Conservation (phyloP, 192 early-diverging fungal genomes). For the Linnemannia exigua region DNA sequence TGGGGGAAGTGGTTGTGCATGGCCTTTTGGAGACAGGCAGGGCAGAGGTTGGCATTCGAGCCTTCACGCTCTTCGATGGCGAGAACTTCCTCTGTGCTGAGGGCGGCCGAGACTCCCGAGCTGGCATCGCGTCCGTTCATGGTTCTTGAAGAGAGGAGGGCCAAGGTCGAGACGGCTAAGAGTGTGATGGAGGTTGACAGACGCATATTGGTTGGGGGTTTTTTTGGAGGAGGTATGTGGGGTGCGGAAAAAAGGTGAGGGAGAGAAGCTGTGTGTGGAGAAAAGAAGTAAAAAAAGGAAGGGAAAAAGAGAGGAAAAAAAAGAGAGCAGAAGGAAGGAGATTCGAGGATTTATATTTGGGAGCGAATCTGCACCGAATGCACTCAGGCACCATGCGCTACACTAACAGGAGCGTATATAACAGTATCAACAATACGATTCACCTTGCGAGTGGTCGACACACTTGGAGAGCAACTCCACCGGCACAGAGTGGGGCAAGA, state of each 20-base stretch:
- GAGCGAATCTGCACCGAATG: too few species aligned
- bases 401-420: neutral
- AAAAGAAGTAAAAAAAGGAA: neutral
- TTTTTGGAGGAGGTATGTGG: neutral
- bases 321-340: neutral
- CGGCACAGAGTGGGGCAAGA: neutral
- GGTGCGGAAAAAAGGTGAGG: neutral
- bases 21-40: constrained; percentile 41
- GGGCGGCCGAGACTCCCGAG: constrained; percentile 25
- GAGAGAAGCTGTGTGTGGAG: constrained; percentile 14
- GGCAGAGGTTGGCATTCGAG: constrained; percentile 26
- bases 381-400: constrained; percentile 9
- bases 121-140: neutral
- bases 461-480: neutral
- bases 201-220: constrained; percentile 28
- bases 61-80: constrained; percentile 20
- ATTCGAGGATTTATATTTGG: neutral
- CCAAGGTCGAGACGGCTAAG: constrained; percentile 28
- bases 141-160: constrained; percentile 25
- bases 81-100: constrained; percentile 17
- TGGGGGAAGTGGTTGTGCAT: constrained; percentile 58
- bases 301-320: neutral
- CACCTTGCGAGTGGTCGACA: neutral
- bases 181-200: constrained; percentile 25
- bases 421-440: neutral